phyloP scores from a whole-genome alignment of 805 yeast species.

The Blastobotrys terrestris region DNA sequence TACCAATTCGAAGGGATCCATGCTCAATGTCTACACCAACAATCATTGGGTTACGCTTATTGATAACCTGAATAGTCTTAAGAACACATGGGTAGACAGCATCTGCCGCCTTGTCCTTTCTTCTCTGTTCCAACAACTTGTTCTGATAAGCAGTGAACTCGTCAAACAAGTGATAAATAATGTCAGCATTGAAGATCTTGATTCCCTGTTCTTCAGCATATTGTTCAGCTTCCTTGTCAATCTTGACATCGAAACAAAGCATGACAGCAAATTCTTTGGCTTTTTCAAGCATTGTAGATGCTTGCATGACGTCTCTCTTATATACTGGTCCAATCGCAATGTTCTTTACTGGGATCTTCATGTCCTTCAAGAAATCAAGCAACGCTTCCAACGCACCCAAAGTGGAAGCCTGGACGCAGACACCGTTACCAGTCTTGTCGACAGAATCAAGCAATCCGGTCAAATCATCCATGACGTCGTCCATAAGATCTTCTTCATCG shows the following conservation, averaged over 20 bases:
- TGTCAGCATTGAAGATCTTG: conserved; percentile 90
- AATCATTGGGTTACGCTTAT: conserved; percentile 98
- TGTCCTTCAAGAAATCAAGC: conserved; percentile 91
- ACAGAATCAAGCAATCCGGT: conserved; percentile 92
- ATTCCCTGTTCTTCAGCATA: conserved; percentile 92
- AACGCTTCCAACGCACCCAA: conserved; percentile 97
- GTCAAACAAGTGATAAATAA: conserved; percentile 94
- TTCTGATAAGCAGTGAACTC: conserved; percentile 88
- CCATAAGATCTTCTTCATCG: conserved; percentile 95
- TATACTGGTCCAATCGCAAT: conserved; percentile 97
- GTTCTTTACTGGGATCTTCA: conserved; percentile 99
- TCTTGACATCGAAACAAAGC: conserved; percentile 96
- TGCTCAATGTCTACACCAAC: conserved; percentile 97
- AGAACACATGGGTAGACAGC: conserved; percentile 95
- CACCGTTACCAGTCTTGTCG: conserved; percentile 94
- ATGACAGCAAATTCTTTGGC: conserved; percentile 95
- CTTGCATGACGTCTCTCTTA: conserved; percentile 98
- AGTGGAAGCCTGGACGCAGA: conserved; percentile 96
- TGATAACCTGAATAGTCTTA: conserved; percentile 91
- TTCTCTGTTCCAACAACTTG: conserved; percentile 80
- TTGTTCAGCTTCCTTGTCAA: conserved; percentile 97
- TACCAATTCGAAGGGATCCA: conserved; percentile 83
- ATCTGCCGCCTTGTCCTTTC: conserved; percentile 77
- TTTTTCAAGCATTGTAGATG: conserved; percentile 92
- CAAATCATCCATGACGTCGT: conserved; percentile 97